These are phyloP conservation scores for Sporobolomyces pararoseus DNA, from an alignment of 768 basidiomycete genomes.

Conservation along the genomic window DNA sequence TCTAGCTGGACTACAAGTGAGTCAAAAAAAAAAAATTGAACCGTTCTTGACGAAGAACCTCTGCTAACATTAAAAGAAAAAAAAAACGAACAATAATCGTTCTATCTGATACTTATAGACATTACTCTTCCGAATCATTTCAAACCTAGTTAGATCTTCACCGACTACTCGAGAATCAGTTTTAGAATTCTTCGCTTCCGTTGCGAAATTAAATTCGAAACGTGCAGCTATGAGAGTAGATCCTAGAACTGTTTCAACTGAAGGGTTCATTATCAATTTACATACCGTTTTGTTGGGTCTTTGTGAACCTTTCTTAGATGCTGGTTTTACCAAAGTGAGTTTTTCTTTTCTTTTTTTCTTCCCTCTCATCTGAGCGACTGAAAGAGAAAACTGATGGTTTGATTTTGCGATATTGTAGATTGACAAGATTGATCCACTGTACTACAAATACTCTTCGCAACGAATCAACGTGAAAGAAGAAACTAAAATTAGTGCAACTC, in stretches of 20 bases:
- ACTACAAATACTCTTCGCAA: slow-evolving; percentile 60
- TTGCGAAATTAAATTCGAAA: slow-evolving; percentile 70
- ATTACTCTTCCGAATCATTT: slow-evolving; percentile 81
- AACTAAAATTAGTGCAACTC: slow-evolving; percentile 88
- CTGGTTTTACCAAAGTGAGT: slow-evolving; percentile 74
- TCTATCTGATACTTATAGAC: too few species aligned
- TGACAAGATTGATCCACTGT: slow-evolving; percentile 81
- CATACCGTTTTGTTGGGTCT: slow-evolving; percentile 77
- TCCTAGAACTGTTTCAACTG: slow-evolving; percentile 74
- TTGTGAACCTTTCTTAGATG: slow-evolving; percentile 92
- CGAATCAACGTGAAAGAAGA: slow-evolving; percentile 78
- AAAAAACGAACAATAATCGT: not conserved
- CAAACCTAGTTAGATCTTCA: slow-evolving; percentile 78
- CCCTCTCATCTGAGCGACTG: not conserved
- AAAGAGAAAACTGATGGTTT: not conserved
- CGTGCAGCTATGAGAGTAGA: slow-evolving; percentile 95
- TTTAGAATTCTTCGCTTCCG: slow-evolving; percentile 72
- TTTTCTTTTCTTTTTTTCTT: too few species aligned
- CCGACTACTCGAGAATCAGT: slow-evolving; percentile 74
- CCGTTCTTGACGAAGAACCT: too few species aligned
- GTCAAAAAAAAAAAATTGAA: too few species aligned
- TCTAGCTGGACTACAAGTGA: slow-evolving; percentile 74
- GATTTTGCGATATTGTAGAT: slow-evolving; percentile 56
- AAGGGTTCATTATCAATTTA: slow-evolving; percentile 88
- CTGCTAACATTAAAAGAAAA: too few species aligned